phyloP scores from a whole-genome alignment of 1,284 basidiomycete genomes.

The Omphalotus olearius region DNA sequence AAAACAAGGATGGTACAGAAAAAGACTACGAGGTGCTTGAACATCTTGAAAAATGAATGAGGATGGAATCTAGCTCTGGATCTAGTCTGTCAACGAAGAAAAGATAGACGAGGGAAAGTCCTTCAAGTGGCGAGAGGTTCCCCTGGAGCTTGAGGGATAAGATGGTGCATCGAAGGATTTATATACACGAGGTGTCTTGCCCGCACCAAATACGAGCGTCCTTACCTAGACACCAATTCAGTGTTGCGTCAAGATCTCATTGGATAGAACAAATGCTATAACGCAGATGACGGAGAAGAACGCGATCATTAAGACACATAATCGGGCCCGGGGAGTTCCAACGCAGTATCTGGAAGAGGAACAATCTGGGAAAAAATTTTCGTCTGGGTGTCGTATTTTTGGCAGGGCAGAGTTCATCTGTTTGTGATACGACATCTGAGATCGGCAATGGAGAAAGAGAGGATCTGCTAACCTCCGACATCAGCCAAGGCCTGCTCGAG shows the following conservation, averaged over 20 bases:
- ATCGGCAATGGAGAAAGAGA: conserved; percentile 3
- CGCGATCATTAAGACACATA: no score
- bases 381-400: neutral
- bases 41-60: conserved; percentile 14
- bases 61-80: neutral
- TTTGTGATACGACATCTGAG: neutral
- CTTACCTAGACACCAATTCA: neutral
- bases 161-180: neutral
- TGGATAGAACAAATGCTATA: no score
- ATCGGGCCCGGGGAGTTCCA: no score
- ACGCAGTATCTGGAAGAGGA: no score
- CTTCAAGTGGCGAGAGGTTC: no score
- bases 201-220: neutral
- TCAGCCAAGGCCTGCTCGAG: no score
- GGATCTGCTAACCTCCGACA: conserved; percentile 4
- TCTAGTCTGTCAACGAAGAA: no score
- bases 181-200: neutral
- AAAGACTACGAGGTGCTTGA: conserved; percentile 18
- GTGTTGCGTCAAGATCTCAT: neutral
- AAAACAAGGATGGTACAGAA: conserved; percentile 22
- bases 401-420: neutral
- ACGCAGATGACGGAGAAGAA: no score
- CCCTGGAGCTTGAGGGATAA: neutral
- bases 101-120: no score
- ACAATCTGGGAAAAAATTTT: neutral